Evolutionary conservation across 176 grass and related monocot species (phyloP).

Genomic region (Ensete glaucum): DNA sequence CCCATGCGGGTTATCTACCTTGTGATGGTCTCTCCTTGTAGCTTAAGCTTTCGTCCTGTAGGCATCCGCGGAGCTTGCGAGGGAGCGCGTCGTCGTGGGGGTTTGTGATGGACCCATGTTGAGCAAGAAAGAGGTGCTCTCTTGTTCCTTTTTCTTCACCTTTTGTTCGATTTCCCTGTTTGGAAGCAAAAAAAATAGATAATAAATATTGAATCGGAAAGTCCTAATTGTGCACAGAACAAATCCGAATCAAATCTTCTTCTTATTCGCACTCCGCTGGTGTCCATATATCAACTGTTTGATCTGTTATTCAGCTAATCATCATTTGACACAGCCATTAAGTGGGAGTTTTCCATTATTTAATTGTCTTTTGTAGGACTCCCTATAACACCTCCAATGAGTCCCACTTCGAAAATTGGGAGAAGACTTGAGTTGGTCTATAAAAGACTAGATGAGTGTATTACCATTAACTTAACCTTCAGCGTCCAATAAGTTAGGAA

Average conservation of each 20-base stretch:
- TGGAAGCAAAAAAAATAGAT: too few species aligned
- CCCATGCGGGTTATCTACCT: neutral
- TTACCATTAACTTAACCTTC: too few species aligned
- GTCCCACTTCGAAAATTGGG: too few species aligned
- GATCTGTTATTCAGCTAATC: neutral
- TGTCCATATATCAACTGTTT: too few species aligned
- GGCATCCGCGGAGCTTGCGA: constrained; percentile 66
- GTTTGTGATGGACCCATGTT: constrained; percentile 95
- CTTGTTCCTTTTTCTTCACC: neutral
- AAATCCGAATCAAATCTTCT: too few species aligned
- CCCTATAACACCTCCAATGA: too few species aligned
- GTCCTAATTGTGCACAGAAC: too few species aligned
- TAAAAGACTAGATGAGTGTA: too few species aligned
- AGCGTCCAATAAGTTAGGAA: too few species aligned
- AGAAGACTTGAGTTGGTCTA: too few species aligned
- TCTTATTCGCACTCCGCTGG: too few species aligned
- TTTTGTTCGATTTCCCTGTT: neutral
- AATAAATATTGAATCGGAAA: too few species aligned
- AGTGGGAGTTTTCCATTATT: neutral
- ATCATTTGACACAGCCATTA: neutral
- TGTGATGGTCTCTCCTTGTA: neutral
- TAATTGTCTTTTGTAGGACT: neutral
- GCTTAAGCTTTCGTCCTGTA: constrained; percentile 1
- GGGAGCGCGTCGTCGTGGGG: constrained; percentile 59
- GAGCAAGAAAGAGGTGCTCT: constrained; percentile 65